These are phyloP conservation scores for Pisolithus sp. DNA, from an alignment of 768 basidiomycete species.

Conservation along the genomic window DNA sequence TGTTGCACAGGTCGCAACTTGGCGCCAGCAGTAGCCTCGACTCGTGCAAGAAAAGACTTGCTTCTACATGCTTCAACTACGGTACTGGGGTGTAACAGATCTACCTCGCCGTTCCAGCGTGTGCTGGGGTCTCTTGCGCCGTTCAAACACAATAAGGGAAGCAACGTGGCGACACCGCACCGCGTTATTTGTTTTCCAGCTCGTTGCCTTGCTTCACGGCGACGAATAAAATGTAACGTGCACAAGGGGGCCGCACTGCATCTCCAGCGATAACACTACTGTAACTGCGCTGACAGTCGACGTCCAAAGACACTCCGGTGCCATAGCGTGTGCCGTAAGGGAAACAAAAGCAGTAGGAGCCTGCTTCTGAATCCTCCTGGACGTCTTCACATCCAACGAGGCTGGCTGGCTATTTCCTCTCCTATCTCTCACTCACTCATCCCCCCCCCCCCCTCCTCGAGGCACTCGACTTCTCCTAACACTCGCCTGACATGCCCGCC, in stretches of 20 bases:
- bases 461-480: slow-evolving; percentile 17
- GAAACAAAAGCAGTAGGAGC: slow-evolving; percentile 29
- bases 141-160: slow-evolving; percentile 10
- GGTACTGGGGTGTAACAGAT: no score
- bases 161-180: slow-evolving; percentile 10
- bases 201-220: slow-evolving; percentile 7
- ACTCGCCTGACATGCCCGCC: slow-evolving; percentile 45
- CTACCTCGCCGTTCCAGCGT: slow-evolving; percentile 24
- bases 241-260: slow-evolving; percentile 3
- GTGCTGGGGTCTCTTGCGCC: slow-evolving; percentile 11
- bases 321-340: slow-evolving; percentile 26
- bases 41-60: no score
- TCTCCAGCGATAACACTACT: neutral
- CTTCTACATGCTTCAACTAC: no score
- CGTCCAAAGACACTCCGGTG: slow-evolving; percentile 5
- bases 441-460: slow-evolving; percentile 13
- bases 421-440: slow-evolving; percentile 9
- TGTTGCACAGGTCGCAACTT: no score
- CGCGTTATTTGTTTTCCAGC: slow-evolving; percentile 11
- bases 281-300: slow-evolving; percentile 18
- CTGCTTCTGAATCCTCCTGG: slow-evolving; percentile 9
- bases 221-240: slow-evolving; percentile 6
- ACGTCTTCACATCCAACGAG: slow-evolving; percentile 7
- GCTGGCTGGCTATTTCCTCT: slow-evolving; percentile 6
- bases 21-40: no score